Conservation (phyloP, 208 protist genomes). For the Wallacemonas sp. region DNA sequence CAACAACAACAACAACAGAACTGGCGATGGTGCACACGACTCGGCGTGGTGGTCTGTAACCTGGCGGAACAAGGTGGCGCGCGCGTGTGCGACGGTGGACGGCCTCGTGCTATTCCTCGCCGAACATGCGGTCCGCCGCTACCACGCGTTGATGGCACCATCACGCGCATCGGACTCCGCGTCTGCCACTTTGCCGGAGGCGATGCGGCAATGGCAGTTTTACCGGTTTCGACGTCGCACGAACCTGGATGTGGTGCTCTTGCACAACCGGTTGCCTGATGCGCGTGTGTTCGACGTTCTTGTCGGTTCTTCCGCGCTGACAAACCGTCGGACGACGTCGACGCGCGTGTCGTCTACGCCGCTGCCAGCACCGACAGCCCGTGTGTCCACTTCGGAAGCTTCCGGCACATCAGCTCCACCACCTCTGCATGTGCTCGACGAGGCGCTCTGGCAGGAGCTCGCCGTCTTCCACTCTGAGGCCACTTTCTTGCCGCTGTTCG, state of each 20-base stretch:
- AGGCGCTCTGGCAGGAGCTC: constrained; percentile 44
- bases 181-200: too few species aligned
- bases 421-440: constrained; percentile 22
- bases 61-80: background rate
- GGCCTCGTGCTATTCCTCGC: constrained; percentile 5
- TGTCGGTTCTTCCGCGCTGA: background rate
- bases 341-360: constrained; percentile 8
- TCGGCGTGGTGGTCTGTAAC: background rate
- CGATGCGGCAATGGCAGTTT: background rate
- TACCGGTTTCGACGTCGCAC: constrained; percentile 4
- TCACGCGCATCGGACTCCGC: too few species aligned
- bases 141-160: background rate
- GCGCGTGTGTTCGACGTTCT: background rate
- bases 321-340: background rate
- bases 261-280: background rate
- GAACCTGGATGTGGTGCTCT: background rate
- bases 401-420: background rate
- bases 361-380: background rate
- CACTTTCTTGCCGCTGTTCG: constrained; percentile 56
- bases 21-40: background rate
- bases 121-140: background rate
- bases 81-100: background rate
- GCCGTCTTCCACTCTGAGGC: constrained; percentile 29
- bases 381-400: background rate
- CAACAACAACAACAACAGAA: background rate